Evolutionary conservation across 2,329 filamentous ascomycete species (phyloP), one percentile per base, ranked within the genome.

Genomic region (Camptophora hylomeconis): DNA sequence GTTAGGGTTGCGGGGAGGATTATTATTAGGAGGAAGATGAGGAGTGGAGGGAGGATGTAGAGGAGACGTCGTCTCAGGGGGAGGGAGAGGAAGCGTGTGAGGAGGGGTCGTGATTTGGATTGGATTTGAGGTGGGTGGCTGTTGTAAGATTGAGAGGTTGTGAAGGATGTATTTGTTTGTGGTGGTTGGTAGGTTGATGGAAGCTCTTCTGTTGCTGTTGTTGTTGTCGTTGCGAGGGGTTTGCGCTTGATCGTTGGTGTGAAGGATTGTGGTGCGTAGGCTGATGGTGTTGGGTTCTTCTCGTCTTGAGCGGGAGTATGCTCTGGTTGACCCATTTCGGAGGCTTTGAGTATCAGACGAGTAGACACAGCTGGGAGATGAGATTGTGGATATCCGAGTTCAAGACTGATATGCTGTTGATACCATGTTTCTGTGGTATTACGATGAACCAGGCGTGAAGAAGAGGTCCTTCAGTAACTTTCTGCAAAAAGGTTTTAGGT

Each of bases 1-100:
- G 40, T 33, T 7, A 46, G 37, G 4, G 40, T 40, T 8, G 38
- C 34, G 15, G 40, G 32, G 15, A 45, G 38, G 17, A 37, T 39
- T 11, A 44, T 37, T 14, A 44, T 37, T 17, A 45, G 29, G 14
- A 25, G 29, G 22, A 42, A 17, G 32, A 37, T 20, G 14, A 36
- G 28, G 7, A 42, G 23, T 17, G 35, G 11, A 10, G 24, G 28
- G 7, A 34, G 26, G 17, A 41, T 18, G n/a, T 36, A 21, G 19
- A 42, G 26, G 19, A 45, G 37, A n/a, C 30, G 29, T 11, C 28
- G 28, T 15, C 36, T 27, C 18, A 33, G 33, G 8, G 30, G 31
- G 21, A 39, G 26, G 14, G 18, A 12, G 20, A 28, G 35, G 35
- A 37, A 42, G 28, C 32, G 28, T n/a, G 31, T 30, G n/a, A 38